Percentiles rank a stretch among this genome's conserved stretches.
Evolutionary conservation across 495 filamentous ascomycete genomes (phyloP).

Genomic region (Tuber borchii): DNA sequence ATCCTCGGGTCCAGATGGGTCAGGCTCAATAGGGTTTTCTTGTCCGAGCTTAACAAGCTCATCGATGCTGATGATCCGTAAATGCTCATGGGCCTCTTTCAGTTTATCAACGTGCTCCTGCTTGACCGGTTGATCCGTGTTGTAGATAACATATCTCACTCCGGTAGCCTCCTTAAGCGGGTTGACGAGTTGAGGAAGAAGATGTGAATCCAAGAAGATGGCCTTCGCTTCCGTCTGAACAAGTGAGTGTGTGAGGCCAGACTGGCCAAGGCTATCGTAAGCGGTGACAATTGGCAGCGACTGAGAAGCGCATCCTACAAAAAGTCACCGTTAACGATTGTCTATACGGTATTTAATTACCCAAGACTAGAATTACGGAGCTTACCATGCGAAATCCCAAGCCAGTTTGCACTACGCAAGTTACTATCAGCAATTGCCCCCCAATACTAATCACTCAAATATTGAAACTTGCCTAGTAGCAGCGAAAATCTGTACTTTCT

Average conservation of each 20-base stretch:
- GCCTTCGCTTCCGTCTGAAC: constrained; percentile 76
- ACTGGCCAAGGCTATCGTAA: constrained; percentile 93
- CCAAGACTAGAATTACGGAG: constrained; percentile 4
- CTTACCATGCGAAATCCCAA: constrained; percentile 64
- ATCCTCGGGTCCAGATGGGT: constrained; percentile 77
- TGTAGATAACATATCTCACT: constrained; percentile 83
- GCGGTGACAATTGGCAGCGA: constrained; percentile 92
- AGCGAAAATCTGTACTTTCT: constrained; percentile 81
- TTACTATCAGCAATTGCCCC: not conserved
- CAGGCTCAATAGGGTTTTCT: constrained; percentile 74
- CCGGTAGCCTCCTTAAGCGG: constrained; percentile 73
- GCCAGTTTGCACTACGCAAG: constrained; percentile 59
- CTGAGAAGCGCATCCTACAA: constrained; percentile 61
- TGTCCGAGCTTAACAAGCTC: constrained; percentile 76
- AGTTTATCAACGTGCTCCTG: constrained; percentile 73
- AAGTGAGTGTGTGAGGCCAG: constrained; percentile 85
- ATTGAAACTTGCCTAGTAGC: constrained; percentile 58
- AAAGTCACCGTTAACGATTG: not conserved
- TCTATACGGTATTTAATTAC: not conserved
- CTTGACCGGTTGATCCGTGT: constrained; percentile 68
- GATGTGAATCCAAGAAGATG: constrained; percentile 83
- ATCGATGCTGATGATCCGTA: constrained; percentile 77
- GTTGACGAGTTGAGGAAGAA: constrained; percentile 71
- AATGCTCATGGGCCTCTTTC: constrained; percentile 59
- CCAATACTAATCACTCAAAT: not conserved